phyloP scores from a whole-genome alignment of 2,329 filamentous ascomycete species.

The Sarocladiaceae sp. region DNA sequence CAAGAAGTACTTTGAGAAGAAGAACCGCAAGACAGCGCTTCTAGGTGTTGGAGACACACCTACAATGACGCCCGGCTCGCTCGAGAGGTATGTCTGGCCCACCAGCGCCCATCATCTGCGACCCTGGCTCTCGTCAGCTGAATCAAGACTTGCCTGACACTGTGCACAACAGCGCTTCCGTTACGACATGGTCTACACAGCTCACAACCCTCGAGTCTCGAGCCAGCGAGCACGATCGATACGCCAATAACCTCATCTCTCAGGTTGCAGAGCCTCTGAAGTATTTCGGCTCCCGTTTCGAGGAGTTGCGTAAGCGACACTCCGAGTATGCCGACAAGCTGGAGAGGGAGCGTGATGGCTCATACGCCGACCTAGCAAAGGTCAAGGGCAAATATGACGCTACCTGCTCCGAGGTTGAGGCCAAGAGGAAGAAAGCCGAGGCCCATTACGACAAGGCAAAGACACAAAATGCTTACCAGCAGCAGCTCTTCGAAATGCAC shows the following conservation, averaged over 20 bases:
- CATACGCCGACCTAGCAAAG: slow-evolving; percentile 82
- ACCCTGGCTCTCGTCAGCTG: too few relatives aligned
- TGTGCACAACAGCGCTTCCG: slow-evolving; percentile 60
- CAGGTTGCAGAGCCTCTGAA: slow-evolving; percentile 86
- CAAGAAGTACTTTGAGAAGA: slow-evolving; percentile 97
- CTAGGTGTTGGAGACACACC: slow-evolving; percentile 93
- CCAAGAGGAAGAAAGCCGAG: slow-evolving; percentile 88
- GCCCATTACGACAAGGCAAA: slow-evolving; percentile 91
- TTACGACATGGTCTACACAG: slow-evolving; percentile 96
- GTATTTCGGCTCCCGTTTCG: slow-evolving; percentile 65
- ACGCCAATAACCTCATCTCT: slow-evolving; percentile 67
- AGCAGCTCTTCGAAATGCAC: slow-evolving; percentile 91
- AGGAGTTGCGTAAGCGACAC: slow-evolving; percentile 89
- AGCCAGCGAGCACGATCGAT: slow-evolving; percentile 83
- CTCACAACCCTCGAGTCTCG: slow-evolving; percentile 82
- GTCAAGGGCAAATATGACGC: slow-evolving; percentile 83
- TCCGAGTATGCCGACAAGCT: slow-evolving; percentile 82
- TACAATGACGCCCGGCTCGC: slow-evolving; percentile 84
- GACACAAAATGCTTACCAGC: slow-evolving; percentile 84
- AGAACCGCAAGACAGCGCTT: slow-evolving; percentile 78
- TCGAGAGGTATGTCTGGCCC: slow-evolving; percentile 62
- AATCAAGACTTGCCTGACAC: slow-evolving; percentile 20
- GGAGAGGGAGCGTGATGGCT: slow-evolving; percentile 79
- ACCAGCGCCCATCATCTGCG: too few relatives aligned
- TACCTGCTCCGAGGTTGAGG: slow-evolving; percentile 90